phyloP scores from a whole-genome alignment of 2,329 filamentous ascomycete species.

The Fusarium duplospermum region DNA sequence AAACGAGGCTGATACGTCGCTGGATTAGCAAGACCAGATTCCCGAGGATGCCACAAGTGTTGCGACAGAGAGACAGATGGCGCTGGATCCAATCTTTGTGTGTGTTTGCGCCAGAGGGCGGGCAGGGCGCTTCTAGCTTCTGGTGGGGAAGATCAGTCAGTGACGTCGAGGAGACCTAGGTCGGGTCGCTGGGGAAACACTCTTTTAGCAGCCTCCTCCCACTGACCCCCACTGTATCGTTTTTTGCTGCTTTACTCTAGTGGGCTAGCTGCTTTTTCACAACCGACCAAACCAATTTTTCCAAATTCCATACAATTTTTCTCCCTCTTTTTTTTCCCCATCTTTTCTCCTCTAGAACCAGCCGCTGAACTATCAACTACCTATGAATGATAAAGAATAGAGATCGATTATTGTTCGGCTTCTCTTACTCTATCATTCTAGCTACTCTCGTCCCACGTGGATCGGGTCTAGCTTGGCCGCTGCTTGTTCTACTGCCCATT shows the following conservation, averaged over 20 bases:
- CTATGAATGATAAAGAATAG: slow-evolving; percentile 2
- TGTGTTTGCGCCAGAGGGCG: slow-evolving; percentile 16
- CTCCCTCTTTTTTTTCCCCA: neutral
- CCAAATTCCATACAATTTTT: neutral
- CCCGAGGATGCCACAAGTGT: neutral
- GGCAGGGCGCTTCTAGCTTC: slow-evolving; percentile 14
- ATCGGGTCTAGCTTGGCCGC: slow-evolving; percentile 13
- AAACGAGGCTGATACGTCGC: slow-evolving; percentile 8
- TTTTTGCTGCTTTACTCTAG: slow-evolving; percentile 16
- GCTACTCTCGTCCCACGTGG: neutral
- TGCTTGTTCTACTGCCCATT: neutral
- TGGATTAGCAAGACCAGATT: slow-evolving; percentile 2
- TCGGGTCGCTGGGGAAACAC: slow-evolving; percentile 46
- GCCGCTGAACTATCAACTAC: slow-evolving; percentile 7
- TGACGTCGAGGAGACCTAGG: slow-evolving; percentile 39
- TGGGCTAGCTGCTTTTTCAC: slow-evolving; percentile 26
- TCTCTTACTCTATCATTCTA: neutral
- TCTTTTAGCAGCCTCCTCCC: neutral
- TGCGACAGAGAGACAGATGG: slow-evolving; percentile 13
- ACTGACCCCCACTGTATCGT: slow-evolving; percentile 2
- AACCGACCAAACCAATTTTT: slow-evolving; percentile 28
- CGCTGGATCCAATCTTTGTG: neutral
- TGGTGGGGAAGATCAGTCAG: slow-evolving; percentile 31
- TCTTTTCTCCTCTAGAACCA: neutral
- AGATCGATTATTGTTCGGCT: neutral